Percentiles rank a stretch among this genome's conserved stretches.
These are phyloP conservation scores for Kuraishia borneana DNA, from an alignment of 805 yeast genomes.

Conservation along the genomic window DNA sequence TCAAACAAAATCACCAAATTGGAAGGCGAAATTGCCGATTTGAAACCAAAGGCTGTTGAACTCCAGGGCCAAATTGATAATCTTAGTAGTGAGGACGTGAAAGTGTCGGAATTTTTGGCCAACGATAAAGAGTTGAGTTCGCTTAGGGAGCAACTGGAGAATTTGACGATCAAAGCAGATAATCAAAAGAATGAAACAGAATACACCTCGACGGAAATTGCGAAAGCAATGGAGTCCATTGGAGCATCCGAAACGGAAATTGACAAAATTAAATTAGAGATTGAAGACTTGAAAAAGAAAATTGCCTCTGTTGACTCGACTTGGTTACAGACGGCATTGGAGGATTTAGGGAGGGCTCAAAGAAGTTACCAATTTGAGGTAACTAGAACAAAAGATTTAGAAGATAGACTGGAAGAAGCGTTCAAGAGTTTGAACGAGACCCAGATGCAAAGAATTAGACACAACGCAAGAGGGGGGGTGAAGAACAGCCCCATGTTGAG, in stretches of 20 bases:
- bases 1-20: conserved; percentile 13
- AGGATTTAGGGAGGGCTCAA: background rate
- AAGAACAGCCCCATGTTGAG: background rate
- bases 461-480: background rate
- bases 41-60: conserved; percentile 7
- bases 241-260: conserved; percentile 28
- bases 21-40: conserved; percentile 10
- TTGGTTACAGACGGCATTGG: background rate
- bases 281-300: background rate
- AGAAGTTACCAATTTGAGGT: background rate
- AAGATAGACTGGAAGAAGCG: background rate
- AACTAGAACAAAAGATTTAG: background rate
- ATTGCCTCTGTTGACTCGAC: background rate
- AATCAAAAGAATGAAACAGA: conserved; percentile 45
- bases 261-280: conserved; percentile 1
- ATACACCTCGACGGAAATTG: conserved; percentile 52
- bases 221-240: conserved; percentile 38
- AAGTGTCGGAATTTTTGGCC: conserved; percentile 12
- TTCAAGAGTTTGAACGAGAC: conserved; percentile 2
- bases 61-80: conserved; percentile 6
- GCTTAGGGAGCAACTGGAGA: conserved; percentile 32
- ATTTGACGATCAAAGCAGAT: conserved; percentile 29
- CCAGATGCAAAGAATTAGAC: conserved; percentile 2
- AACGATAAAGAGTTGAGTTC: conserved; percentile 32
- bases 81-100: conserved; percentile 3